Evolutionary conservation across 352 stramenopile genomes (phyloP).

Genomic region (Pythium volutum): DNA sequence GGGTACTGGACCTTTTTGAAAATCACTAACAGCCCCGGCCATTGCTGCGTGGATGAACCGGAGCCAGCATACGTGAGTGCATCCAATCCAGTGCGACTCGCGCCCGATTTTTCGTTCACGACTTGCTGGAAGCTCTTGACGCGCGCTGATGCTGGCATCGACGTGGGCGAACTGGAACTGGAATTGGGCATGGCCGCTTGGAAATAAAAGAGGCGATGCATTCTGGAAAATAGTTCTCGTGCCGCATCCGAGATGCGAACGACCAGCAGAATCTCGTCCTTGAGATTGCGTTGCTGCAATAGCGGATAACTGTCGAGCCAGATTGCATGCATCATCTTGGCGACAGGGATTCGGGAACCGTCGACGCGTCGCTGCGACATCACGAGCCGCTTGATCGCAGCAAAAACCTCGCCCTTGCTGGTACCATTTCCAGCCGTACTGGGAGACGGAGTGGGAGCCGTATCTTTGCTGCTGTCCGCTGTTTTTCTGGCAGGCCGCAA

Average conservation of each 20-base stretch:
- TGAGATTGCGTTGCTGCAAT: slow-evolving; percentile 21
- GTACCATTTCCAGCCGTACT: slow-evolving; percentile 13
- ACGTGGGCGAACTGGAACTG: neutral
- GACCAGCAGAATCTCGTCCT: slow-evolving; percentile 42
- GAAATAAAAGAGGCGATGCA: slow-evolving; percentile 78
- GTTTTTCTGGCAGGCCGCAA: neutral
- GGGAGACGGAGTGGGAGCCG: neutral
- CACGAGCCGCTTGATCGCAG: slow-evolving; percentile 42
- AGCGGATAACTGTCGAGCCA: slow-evolving; percentile 44
- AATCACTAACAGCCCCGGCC: slow-evolving; percentile 69
- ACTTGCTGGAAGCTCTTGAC: slow-evolving; percentile 24
- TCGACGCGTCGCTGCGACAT: slow-evolving; percentile 68
- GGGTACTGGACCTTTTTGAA: slow-evolving; percentile 73
- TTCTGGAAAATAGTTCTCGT: slow-evolving; percentile 54
- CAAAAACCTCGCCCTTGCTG: slow-evolving; percentile 41
- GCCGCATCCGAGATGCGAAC: slow-evolving; percentile 40
- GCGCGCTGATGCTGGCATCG: slow-evolving; percentile 12
- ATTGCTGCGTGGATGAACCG: slow-evolving; percentile 33
- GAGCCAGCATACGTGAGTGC: slow-evolving; percentile 16
- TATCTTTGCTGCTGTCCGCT: neutral
- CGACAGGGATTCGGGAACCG: slow-evolving; percentile 62
- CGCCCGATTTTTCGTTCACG: slow-evolving; percentile 9
- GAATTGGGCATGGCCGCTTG: slow-evolving; percentile 34
- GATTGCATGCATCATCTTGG: slow-evolving; percentile 54
- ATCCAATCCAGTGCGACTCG: slow-evolving; percentile 9